phyloP scores from a whole-genome alignment of 2,329 filamentous ascomycete genomes.

The Camptophora hylomeconis region DNA sequence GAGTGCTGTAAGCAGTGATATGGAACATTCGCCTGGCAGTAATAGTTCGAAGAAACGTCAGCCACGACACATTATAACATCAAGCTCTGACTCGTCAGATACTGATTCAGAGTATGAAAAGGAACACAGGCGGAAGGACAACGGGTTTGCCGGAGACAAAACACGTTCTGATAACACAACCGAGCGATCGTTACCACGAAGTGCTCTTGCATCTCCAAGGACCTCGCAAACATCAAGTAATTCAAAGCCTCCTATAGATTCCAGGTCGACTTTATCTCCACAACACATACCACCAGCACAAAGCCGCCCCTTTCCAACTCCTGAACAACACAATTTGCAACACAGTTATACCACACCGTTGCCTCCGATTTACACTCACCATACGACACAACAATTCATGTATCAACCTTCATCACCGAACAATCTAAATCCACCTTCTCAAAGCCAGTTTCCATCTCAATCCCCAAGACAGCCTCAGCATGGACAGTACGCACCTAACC shows the following conservation, averaged over 20 bases:
- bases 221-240: too few species aligned
- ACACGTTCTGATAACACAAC: too few species aligned
- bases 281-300: slow-evolving; percentile 7
- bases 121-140: too few species aligned
- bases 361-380: slow-evolving; percentile 11
- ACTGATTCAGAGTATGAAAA: slow-evolving; percentile 12
- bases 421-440: slow-evolving; percentile 1
- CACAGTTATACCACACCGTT: slow-evolving; percentile 15
- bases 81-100: slow-evolving; percentile 13
- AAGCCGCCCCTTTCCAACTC: slow-evolving; percentile 8
- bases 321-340: slow-evolving; percentile 11
- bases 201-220: too few species aligned
- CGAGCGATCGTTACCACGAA: too few species aligned
- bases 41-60: slow-evolving; percentile 9
- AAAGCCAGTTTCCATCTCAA: background rate
- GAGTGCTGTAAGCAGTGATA: slow-evolving; percentile 23
- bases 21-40: slow-evolving; percentile 17
- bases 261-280: too few species aligned
- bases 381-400: slow-evolving; percentile 3
- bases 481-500: background rate
- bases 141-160: too few species aligned
- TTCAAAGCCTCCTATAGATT: too few species aligned
- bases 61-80: slow-evolving; percentile 12
- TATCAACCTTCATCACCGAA: background rate
- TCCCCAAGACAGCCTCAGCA: slow-evolving; percentile 1